These are phyloP conservation scores for Fraxinus latifolia DNA, from an alignment of 305 asterid genomes.

Conservation along the genomic window DNA sequence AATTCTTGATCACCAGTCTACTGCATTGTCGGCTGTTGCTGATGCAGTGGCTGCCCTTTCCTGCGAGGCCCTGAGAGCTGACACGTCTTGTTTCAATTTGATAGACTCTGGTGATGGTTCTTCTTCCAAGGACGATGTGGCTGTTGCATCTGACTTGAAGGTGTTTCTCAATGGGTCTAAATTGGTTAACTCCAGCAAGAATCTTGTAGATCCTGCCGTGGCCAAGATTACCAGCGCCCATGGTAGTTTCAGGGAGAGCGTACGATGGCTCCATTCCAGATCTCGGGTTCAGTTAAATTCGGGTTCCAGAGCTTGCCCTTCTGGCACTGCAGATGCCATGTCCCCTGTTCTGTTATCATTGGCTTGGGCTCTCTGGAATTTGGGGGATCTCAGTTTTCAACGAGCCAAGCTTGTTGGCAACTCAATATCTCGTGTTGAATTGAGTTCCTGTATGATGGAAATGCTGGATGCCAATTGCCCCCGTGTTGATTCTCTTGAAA, in stretches of 20 bases:
- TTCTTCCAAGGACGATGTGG: conserved; percentile 68
- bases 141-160: conserved; percentile 74
- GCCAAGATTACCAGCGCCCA: conserved; percentile 62
- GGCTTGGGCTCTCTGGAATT: conserved; percentile 44
- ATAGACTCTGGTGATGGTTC: conserved; percentile 93
- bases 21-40: conserved; percentile 39
- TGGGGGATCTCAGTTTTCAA: conserved; percentile 55
- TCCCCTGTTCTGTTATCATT: conserved; percentile 46
- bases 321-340: conserved; percentile 43
- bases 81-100: conserved; percentile 52
- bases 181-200: conserved; percentile 37
- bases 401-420: conserved; percentile 40
- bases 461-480: conserved; percentile 34
- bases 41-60: conserved; percentile 75
- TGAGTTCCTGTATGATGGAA: conserved; percentile 30
- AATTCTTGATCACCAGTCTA: conserved; percentile 48
- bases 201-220: conserved; percentile 39
- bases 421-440: conserved; percentile 28
- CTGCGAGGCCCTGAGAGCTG: conserved; percentile 71
- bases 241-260: conserved; percentile 59
- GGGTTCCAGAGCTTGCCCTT: conserved; percentile 42
- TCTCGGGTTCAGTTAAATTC: conserved; percentile 73
- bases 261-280: conserved; percentile 51
- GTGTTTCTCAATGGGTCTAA: conserved; percentile 73
- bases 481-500: conserved; percentile 30